Base-by-base conservation (phyloP, 441 rosid species). In the Erysimum cheiri region DNA sequence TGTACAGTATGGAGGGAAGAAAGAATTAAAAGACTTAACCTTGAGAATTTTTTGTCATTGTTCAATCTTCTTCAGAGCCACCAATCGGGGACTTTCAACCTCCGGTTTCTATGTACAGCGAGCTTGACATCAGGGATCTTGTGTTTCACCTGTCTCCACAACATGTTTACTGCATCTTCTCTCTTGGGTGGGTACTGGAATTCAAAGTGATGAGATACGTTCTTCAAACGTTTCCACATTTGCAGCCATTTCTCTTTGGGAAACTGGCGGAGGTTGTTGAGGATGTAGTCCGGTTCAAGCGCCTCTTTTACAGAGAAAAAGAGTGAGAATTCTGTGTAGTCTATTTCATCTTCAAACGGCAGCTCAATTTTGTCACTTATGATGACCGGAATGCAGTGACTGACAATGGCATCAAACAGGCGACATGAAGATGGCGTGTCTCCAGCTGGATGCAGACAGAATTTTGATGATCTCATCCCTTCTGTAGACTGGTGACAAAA, bases 341-440 rank as follows among this genome's bases (percentile, higher is more conserved):
- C 97, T 17, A 92, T 74, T 74, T 92, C 96, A 68, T 90, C 96
- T 82, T 95, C 99, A 54, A 78, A 95, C 0, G 99, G 97, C 31
- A 95, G 90, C 88, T 95, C 99, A 9, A 95, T 85, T 56, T 66
- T 82, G 73, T 95, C 89, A 15, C 98, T 92, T 72, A 95, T 85
- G 50, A 95, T 88, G 54, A 92, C 93, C 0, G 99, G 99, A 43
- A 95, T 80, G 70, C 98, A 94, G 78, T 92, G 96, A 78, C 97
- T 92, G 63, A 85, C 93, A 46, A 95, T 89, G 13, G 97, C 99
- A 61, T 95, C 98, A 56, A 92, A 95, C n/a, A 92, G 78, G 19
- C 98, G 88, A 78, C 97, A 90, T 24, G 99, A 95, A 35, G 99
- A 95, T 50, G 99, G 98, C 8, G 99, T 90, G 64, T 94, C 99